Evolutionary conservation across 2,329 filamentous ascomycete species (phyloP), one percentile per base, ranked within the genome.

Genomic region (Colletotrichum endophyticum): DNA sequence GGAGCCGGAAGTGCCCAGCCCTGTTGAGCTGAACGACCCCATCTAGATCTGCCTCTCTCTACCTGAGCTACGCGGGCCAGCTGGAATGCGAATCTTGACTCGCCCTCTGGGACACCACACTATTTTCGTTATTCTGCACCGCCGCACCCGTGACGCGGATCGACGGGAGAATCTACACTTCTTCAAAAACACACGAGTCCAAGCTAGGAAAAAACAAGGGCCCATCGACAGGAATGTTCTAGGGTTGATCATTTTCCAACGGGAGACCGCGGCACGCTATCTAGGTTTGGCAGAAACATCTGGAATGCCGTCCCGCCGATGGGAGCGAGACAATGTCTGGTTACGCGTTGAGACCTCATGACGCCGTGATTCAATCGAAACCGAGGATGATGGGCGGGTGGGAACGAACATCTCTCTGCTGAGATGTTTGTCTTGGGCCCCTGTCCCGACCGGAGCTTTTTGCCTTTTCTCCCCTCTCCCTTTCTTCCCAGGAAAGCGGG

Each of bases 251-350:
- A 49, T 22, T 49, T 49, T n/a, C 39, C 39, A 49, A 22, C 39
- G 39, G 39, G 39, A 22, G 22, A 30, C 59, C 13, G 53, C 53
- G 53, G 53, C 53, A 0, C 39, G 0, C 19, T 12, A 19, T 32
- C 16, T 22, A 22, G 39, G 16, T 59, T 28, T 27, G 53, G 22
- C 2, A 16, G 36, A 19, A 12, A 11, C 28, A 15, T 27, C 61
- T 53, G 64, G 39, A 56, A 66, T 66, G 66, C 27, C 22, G 25
- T 59, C 34, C n/a, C 13, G n/a, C 67, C 53, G 30, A 68, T 57
- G 28, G 5, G 39, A 34, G 69, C 70, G 16, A 73, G 70, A 76
- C 73, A 73, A 7, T 76, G 73, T 76, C 73, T 73, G 0, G 73
- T 73, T 69, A 39, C 73, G 66, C 27, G 28, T 30, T 69, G 73